Evolutionary conservation across 371 early-diverging fungal species (phyloP), one percentile per base, ranked within the genome.

Genomic region (Saksenaea vasiformis): DNA sequence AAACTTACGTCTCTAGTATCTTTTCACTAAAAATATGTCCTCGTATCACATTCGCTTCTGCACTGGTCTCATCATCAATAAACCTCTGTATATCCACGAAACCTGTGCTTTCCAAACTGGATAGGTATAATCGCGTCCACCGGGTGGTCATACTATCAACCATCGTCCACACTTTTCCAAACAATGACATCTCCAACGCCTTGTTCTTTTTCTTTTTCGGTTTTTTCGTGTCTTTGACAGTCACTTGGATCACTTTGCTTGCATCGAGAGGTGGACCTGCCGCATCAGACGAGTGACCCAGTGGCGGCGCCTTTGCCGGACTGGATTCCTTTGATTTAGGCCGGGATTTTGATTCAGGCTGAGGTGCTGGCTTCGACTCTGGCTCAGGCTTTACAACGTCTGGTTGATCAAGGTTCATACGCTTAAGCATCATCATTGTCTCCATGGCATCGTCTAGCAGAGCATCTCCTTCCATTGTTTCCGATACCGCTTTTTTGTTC

Each of bases 101-200:
- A 36, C 64, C 60, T 0, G 59, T 19, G n/a, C 58, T 38, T 27
- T 61, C 60, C 24, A 80, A 38, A 28, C 69, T 67, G 19, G 66
- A 53, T 17, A 84, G 60, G 43, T 77, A 81, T 2, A 31, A 28
- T 15, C 82, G 67, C 1, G 84, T 84, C 1, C 72, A 67, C 17
- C 62, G 60, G 5, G 84, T 81, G 0, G 80, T 75, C 69, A 84
- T 70, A 28, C 78, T 63, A 56, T 84, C 84, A 5, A 82, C 57
- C 64, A 81, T 67, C 9, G 84, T 84, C 84, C 84, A 84, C 19
- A 81, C 78, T 14, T 76, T 80, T 17, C 84, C 84, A 72, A 84
- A 84, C 26, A 84, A 53, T 28, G 84, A 78, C 71, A 84, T 68
- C 60, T 79, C 71, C 1, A 76, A 76, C 10, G 60, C 60, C 0